A percentile compares a stretch with the other conserved stretches of the same genome.
These are phyloP conservation scores for Xylaria sp. DNA, from an alignment of 2,329 filamentous ascomycete genomes.

Conservation along the genomic window DNA sequence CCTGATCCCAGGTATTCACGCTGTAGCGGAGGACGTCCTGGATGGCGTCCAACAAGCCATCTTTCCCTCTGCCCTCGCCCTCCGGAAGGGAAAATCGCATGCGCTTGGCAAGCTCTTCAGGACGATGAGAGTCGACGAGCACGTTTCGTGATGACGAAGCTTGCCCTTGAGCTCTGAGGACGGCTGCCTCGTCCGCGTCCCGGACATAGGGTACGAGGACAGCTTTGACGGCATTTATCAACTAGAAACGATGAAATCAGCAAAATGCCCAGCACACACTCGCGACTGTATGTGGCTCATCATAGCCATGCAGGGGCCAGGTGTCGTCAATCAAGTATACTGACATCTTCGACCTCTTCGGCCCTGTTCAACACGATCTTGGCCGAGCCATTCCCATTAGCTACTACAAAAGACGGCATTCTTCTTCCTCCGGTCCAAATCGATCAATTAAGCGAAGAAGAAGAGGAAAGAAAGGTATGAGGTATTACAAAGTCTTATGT, in stretches of 20 bases:
- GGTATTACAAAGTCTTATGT: background rate
- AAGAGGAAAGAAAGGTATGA: background rate
- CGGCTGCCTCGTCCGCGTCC: constrained; percentile 59
- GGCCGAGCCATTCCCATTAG: constrained; percentile 8
- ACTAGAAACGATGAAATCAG: constrained; percentile 39
- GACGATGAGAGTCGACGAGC: constrained; percentile 59
- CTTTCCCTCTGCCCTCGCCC: constrained; percentile 55
- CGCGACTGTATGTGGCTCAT: background rate
- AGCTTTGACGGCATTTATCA: constrained; percentile 61
- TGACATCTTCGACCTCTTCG: constrained; percentile 44
- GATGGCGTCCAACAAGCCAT: constrained; percentile 68
- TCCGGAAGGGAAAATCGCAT: constrained; percentile 55
- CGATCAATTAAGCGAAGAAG: background rate
- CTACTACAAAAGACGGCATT: constrained; percentile 3
- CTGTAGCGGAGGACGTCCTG: constrained; percentile 71
- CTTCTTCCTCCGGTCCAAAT: background rate
- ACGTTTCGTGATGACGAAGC: constrained; percentile 44
- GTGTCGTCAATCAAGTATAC: constrained; percentile 19
- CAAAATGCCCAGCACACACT: background rate
- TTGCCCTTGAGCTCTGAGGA: constrained; percentile 46
- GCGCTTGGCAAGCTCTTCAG: constrained; percentile 50
- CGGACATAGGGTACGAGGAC: constrained; percentile 67
- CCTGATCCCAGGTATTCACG: constrained; percentile 98
- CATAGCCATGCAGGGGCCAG: constrained; percentile 2
- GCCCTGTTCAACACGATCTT: constrained; percentile 34